These are phyloP conservation scores for Pyrenopolyporus hunteri DNA, from an alignment of 495 filamentous ascomycete species.

Conservation along the genomic window DNA sequence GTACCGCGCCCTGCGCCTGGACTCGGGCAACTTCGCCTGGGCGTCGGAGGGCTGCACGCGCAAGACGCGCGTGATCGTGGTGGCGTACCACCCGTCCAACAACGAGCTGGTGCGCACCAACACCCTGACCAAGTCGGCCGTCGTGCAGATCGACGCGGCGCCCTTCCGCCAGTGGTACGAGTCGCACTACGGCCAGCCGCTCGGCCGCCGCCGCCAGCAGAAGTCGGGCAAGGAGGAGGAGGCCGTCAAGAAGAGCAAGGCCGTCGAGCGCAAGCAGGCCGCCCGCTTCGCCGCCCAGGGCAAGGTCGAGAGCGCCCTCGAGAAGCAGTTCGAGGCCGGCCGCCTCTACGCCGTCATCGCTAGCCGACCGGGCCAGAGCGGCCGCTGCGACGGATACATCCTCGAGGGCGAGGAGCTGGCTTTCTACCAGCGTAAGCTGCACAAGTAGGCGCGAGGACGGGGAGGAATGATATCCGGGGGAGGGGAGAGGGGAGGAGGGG, in stretches of 20 bases:
- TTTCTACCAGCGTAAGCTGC: conserved; percentile 98
- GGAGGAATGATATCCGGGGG: too few species aligned
- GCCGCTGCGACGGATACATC: conserved; percentile 95
- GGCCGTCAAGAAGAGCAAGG: conserved; percentile 86
- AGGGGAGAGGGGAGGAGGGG: conserved; percentile 8
- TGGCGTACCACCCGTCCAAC: conserved; percentile 99
- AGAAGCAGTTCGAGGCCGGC: conserved; percentile 98
- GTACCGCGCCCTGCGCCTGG: conserved; percentile 98
- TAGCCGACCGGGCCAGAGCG: conserved; percentile 93
- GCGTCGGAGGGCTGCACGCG: conserved; percentile 94
- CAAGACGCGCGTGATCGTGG: conserved; percentile 98
- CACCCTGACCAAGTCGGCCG: conserved; percentile 97
- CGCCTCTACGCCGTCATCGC: conserved; percentile 92
- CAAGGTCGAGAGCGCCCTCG: conserved; percentile 91
- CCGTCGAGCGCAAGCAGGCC: conserved; percentile 94
- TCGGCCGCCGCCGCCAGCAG: conserved; percentile 90
- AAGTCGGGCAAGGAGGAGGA: conserved; percentile 68
- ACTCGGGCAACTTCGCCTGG: conserved; percentile 99
- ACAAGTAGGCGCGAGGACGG: conserved; percentile 98
- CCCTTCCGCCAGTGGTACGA: conserved; percentile 99
- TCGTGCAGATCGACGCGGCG: conserved; percentile 97
- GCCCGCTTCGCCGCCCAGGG: conserved; percentile 76
- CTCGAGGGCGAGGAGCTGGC: conserved; percentile 98
- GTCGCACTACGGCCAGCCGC: conserved; percentile 91
- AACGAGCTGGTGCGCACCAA: conserved; percentile 99